Evolutionary conservation across 805 yeast genomes (phyloP).

Genomic region (Lachancea kluyveri): DNA sequence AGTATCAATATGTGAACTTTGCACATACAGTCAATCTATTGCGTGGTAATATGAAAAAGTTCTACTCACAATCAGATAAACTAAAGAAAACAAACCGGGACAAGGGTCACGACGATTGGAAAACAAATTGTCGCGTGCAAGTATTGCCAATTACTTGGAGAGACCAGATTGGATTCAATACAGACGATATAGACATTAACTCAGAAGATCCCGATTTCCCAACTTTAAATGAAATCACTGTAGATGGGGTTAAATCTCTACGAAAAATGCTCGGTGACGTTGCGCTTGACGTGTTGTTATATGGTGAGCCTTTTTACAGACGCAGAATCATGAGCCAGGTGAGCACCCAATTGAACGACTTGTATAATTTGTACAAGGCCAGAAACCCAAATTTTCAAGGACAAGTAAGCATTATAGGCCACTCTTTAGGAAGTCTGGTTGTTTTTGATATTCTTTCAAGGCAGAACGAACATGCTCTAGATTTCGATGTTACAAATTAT

Average conservation of each 20-base stretch:
- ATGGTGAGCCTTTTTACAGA: slow-evolving; percentile 65
- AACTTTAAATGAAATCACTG: slow-evolving; percentile 61
- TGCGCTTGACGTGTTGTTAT: slow-evolving; percentile 72
- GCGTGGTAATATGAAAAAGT: slow-evolving; percentile 48
- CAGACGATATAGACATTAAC: slow-evolving; percentile 38
- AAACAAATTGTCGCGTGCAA: slow-evolving; percentile 58
- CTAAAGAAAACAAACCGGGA: slow-evolving; percentile 39
- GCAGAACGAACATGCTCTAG: slow-evolving; percentile 42
- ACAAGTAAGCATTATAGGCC: slow-evolving; percentile 78
- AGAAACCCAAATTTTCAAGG: slow-evolving; percentile 74
- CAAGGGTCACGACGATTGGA: slow-evolving; percentile 37
- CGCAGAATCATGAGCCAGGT: slow-evolving; percentile 59
- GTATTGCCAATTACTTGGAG: slow-evolving; percentile 93
- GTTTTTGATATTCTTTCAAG: slow-evolving; percentile 63
- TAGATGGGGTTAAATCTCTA: slow-evolving; percentile 70
- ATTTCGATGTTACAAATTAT: slow-evolving; percentile 66
- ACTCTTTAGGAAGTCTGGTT: slow-evolving; percentile 86
- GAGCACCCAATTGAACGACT: slow-evolving; percentile 53
- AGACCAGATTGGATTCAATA: slow-evolving; percentile 58
- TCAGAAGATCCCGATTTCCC: slow-evolving; percentile 44
- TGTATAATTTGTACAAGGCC: slow-evolving; percentile 51
- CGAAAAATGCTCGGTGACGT: slow-evolving; percentile 83
- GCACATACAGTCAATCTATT: slow-evolving; percentile 74
- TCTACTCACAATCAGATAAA: slow-evolving; percentile 37
- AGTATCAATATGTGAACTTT: slow-evolving; percentile 77